Conservation (phyloP, 2,329 filamentous ascomycete species). For the Cadophora sp. region DNA sequence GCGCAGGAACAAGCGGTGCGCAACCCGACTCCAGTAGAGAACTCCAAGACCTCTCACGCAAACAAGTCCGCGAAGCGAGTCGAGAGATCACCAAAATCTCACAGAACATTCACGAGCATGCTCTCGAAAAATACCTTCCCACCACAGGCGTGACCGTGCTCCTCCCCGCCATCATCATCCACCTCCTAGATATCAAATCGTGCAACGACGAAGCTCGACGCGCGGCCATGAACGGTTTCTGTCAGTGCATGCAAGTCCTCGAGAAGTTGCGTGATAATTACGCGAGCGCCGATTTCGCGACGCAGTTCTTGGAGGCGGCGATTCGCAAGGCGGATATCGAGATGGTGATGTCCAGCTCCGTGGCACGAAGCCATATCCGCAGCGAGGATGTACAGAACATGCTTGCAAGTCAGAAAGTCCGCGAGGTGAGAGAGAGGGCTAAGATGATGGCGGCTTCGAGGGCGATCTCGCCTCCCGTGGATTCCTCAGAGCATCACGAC, state of each 20-base stretch:
- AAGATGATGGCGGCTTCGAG: constrained; percentile 8
- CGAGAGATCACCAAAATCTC: constrained; percentile 86
- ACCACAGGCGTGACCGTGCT: constrained; percentile 92
- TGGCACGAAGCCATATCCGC: constrained; percentile 1
- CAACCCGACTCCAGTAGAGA: constrained; percentile 64
- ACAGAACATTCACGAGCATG: constrained; percentile 73
- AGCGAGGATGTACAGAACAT: constrained; percentile 18
- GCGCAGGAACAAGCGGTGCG: constrained; percentile 59
- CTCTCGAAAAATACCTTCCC: constrained; percentile 80
- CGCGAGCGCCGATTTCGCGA: constrained; percentile 94
- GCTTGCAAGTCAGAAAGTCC: constrained; percentile 18
- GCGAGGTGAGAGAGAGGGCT: constrained; percentile 15
- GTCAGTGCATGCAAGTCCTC: constrained; percentile 91
- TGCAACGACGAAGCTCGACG: constrained; percentile 74
- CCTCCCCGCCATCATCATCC: constrained; percentile 91
- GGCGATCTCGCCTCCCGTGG: constrained; percentile 26
- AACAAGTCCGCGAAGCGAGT: constrained; percentile 83
- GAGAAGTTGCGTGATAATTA: constrained; percentile 88
- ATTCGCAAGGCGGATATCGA: constrained; percentile 83
- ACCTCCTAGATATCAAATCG: constrained; percentile 90
- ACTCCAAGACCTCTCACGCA: constrained; percentile 81
- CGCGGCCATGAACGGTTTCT: constrained; percentile 80
- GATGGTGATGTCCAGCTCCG: constrained; percentile 18
- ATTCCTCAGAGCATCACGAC: neutral
- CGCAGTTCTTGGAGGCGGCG: constrained; percentile 90